Conservation (phyloP, 129 eudicot species). For the Apium graveolens region DNA sequence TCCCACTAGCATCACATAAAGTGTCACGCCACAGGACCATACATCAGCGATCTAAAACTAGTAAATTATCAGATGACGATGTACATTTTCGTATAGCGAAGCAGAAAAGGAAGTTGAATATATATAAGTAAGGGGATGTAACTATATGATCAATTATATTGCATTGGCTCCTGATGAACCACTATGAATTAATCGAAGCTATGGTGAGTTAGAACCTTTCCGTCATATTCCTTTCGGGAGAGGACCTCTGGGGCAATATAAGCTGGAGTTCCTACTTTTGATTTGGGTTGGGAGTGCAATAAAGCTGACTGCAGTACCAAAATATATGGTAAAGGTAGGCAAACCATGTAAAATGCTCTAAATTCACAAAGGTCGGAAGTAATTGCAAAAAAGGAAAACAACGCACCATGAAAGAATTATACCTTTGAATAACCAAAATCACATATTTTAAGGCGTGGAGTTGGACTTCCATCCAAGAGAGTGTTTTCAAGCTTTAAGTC, state of each 20-base stretch:
- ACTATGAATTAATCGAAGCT: too few relatives aligned
- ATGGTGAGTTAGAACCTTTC: constrained; percentile 44
- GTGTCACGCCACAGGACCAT: constrained; percentile 75
- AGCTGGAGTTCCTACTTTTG: constrained; percentile 92
- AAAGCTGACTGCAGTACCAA: constrained; percentile 49
- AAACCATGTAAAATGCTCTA: background rate
- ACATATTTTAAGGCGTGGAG: constrained; percentile 79
- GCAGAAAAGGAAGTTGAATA: too few relatives aligned
- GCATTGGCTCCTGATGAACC: background rate
- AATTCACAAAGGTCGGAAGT: background rate
- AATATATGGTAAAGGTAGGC: constrained; percentile 9
- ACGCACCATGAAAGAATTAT: background rate
- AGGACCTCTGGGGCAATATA: constrained; percentile 87
- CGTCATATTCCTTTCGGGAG: constrained; percentile 79
- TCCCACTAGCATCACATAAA: constrained; percentile 61
- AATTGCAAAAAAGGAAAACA: background rate
- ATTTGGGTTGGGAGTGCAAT: constrained; percentile 78
- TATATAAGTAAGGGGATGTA: too few relatives aligned
- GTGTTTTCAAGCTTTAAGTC: constrained; percentile 87
- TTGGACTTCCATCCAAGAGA: constrained; percentile 74
- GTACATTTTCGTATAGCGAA: too few relatives aligned
- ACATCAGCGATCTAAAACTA: constrained; percentile 61
- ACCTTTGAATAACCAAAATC: constrained; percentile 93
- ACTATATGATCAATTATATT: background rate
- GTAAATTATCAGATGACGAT: too few relatives aligned